These are phyloP conservation scores for Cryptococcus maquisensis DNA, from an alignment of 1,284 basidiomycete genomes.

Conservation along the genomic window DNA sequence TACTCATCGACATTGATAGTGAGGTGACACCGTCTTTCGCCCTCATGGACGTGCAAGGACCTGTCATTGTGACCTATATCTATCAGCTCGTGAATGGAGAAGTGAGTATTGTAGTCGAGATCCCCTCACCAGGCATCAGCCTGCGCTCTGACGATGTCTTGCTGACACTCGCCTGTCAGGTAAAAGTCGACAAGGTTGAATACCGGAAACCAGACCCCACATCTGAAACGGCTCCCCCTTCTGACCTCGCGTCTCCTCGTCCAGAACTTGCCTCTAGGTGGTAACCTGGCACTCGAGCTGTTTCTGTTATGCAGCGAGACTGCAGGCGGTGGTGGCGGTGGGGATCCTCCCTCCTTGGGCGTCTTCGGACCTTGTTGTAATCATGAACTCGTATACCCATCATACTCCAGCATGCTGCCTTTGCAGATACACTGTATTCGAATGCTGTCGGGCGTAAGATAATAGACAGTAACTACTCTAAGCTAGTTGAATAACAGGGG, in stretches of 20 bases:
- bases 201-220: constrained; percentile 48
- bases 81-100: constrained; percentile 92
- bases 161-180: constrained; percentile 25
- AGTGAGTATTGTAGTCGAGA: constrained; percentile 52
- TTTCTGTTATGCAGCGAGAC: too few relatives aligned
- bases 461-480: too few relatives aligned
- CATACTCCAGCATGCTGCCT: neutral
- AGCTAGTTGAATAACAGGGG: too few relatives aligned
- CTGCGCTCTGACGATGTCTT: neutral
- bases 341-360: too few relatives aligned
- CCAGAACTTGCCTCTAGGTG: constrained; percentile 31
- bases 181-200: constrained; percentile 54
- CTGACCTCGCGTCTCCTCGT: neutral
- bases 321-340: too few relatives aligned
- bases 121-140: neutral
- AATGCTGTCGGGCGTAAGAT: too few relatives aligned
- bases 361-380: neutral
- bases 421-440: too few relatives aligned
- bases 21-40: constrained; percentile 78
- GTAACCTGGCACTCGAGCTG: constrained; percentile 5
- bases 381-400: neutral
- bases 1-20: constrained; percentile 39
- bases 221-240: constrained; percentile 9
- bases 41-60: constrained; percentile 89
- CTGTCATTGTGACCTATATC: constrained; percentile 91